phyloP scores from a whole-genome alignment of 2,329 filamentous ascomycete species.

The Stagonosporopsis vannaccii region DNA sequence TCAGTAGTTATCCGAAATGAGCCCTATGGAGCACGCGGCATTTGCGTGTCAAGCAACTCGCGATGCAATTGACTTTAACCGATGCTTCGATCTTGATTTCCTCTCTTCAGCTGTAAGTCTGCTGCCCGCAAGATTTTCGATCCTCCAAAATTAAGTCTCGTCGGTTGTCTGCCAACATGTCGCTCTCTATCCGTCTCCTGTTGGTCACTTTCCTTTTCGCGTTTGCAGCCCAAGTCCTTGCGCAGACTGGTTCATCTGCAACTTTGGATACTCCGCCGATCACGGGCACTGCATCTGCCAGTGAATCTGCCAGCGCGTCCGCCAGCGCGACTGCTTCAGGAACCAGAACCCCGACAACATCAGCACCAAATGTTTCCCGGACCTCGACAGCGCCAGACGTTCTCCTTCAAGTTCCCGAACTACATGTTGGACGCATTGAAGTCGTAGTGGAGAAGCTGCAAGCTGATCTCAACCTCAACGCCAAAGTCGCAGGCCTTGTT shows the following conservation, averaged over 20 bases:
- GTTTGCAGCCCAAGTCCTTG: slow-evolving; percentile 36
- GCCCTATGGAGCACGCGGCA: slow-evolving; percentile 32
- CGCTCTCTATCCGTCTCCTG: slow-evolving; percentile 45
- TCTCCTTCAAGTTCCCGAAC: slow-evolving; percentile 63
- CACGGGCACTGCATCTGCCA: slow-evolving; percentile 29
- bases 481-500: slow-evolving; percentile 66
- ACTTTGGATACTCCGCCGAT: slow-evolving; percentile 38
- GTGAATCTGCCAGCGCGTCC: slow-evolving; percentile 5
- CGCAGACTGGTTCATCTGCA: slow-evolving; percentile 36
- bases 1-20: slow-evolving; percentile 47
- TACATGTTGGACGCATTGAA: slow-evolving; percentile 67
- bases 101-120: slow-evolving; percentile 7
- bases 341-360: slow-evolving; percentile 27
- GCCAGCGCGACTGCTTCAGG: slow-evolving; percentile 11
- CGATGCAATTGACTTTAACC: slow-evolving; percentile 24
- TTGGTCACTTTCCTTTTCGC: slow-evolving; percentile 39
- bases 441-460: slow-evolving; percentile 65
- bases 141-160: slow-evolving; percentile 3
- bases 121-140: neutral
- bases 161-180: slow-evolving; percentile 39
- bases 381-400: slow-evolving; percentile 61
- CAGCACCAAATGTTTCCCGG: slow-evolving; percentile 37
- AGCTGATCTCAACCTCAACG: slow-evolving; percentile 67
- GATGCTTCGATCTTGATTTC: slow-evolving; percentile 22
- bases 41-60: slow-evolving; percentile 26